phyloP scores from a whole-genome alignment of 164 flowering plant genomes.

The Sedum album region DNA sequence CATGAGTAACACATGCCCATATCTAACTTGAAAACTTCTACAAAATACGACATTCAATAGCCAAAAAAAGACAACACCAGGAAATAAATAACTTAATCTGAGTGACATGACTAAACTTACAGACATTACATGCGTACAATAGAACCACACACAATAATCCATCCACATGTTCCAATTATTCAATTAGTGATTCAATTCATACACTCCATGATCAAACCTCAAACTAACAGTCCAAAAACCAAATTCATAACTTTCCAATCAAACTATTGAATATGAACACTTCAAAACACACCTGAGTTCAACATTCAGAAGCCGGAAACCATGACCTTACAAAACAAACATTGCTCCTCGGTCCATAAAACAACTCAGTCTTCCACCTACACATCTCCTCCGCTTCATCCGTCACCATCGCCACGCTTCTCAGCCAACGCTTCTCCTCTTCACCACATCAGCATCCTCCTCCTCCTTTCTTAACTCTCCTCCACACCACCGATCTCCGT shows the following conservation, averaged over 20 bases:
- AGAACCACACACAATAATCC: not conserved
- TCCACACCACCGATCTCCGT: constrained; percentile 21
- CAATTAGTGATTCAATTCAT: not conserved
- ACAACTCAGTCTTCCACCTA: constrained; percentile 39
- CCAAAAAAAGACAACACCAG: too few species aligned
- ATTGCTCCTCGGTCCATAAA: constrained; percentile 49
- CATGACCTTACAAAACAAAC: constrained; percentile 78
- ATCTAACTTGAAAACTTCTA: not conserved
- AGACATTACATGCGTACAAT: not conserved
- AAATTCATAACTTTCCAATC: not conserved
- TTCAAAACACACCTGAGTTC: constrained; percentile 54
- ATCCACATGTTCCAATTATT: not conserved
- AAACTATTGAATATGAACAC: not conserved
- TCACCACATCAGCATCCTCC: constrained; percentile 63
- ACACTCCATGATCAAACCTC: not conserved
- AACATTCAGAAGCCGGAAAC: constrained; percentile 50
- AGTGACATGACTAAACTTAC: not conserved
- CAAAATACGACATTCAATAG: too few species aligned
- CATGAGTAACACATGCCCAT: too few species aligned
- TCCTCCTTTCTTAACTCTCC: constrained; percentile 56
- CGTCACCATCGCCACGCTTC: constrained; percentile 37
- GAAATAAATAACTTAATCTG: too few species aligned
- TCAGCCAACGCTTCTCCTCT: constrained; percentile 78
- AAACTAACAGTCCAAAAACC: not conserved
- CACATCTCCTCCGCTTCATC: constrained; percentile 16